Evolutionary conservation across 2,329 filamentous ascomycete genomes (phyloP).

Genomic region (Tolypocladium inflatum): DNA sequence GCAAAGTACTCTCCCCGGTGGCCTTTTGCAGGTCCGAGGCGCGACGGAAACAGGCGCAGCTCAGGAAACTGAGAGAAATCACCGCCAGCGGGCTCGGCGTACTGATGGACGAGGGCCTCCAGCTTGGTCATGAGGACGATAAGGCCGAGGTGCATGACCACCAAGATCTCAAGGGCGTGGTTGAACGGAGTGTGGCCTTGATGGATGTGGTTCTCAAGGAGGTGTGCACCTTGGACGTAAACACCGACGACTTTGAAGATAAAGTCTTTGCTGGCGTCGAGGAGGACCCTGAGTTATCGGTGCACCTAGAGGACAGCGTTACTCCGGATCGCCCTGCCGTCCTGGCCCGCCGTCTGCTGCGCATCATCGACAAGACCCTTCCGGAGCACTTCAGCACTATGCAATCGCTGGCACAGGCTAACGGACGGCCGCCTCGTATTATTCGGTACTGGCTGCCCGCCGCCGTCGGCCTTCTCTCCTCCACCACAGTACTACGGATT

Average conservation of each 20-base stretch:
- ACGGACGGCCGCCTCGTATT: conserved; percentile 66
- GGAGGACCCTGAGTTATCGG: conserved; percentile 48
- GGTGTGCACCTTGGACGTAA: conserved; percentile 53
- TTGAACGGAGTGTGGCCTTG: conserved; percentile 71
- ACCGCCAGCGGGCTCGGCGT: conserved; percentile 82
- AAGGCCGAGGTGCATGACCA: conserved; percentile 41
- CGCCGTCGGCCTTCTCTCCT: conserved; percentile 63
- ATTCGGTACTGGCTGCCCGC: conserved; percentile 86
- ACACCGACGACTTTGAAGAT: conserved; percentile 55
- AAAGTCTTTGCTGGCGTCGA: conserved; percentile 54
- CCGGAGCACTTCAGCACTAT: conserved; percentile 56
- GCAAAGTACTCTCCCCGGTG: conserved; percentile 67
- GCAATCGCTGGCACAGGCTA: conserved; percentile 43
- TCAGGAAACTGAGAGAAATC: conserved; percentile 67
- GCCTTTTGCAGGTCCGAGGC: conserved; percentile 67
- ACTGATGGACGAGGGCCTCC: conserved; percentile 76
- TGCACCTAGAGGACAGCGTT: conserved; percentile 37
- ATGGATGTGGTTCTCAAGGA: conserved; percentile 80
- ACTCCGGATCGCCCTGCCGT: conserved; percentile 42
- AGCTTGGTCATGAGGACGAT: conserved; percentile 53
- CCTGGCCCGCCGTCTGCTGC: conserved; percentile 56
- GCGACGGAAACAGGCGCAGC: conserved; percentile 58
- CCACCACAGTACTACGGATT: conserved; percentile 76
- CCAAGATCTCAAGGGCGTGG: conserved; percentile 55
- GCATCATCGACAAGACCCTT: conserved; percentile 59